Evolutionary conservation across 306 rosid species (phyloP).

Genomic region (Fagus crenata): DNA sequence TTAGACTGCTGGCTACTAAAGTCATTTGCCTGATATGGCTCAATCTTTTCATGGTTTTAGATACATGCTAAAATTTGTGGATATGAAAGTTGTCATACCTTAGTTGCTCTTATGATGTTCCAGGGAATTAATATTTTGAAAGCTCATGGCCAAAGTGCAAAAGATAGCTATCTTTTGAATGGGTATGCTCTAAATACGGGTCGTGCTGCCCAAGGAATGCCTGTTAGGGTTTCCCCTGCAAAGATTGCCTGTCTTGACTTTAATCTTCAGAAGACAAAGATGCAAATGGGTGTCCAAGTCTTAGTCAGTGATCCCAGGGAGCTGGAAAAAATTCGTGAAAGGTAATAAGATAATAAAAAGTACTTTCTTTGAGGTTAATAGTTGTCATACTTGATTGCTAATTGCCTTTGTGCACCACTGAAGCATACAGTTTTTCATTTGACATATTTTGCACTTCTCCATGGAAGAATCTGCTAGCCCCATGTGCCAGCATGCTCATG

Average conservation of each 20-base stretch:
- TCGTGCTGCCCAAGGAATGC: conserved; percentile 99
- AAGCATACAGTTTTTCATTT: not conserved
- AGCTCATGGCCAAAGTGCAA: conserved; percentile 96
- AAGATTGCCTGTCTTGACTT: conserved; percentile 93
- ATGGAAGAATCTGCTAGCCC: too few relatives aligned
- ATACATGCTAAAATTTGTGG: not conserved
- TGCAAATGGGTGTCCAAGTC: conserved; percentile 98
- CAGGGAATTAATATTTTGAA: conserved; percentile 93
- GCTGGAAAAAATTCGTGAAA: conserved; percentile 93
- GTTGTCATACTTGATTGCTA: not conserved
- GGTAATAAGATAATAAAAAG: conserved; percentile 41
- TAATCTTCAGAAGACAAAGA: conserved; percentile 98
- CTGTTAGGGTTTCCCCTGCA: conserved; percentile 87
- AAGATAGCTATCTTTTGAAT: conserved; percentile 86
- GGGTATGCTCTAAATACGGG: conserved; percentile 94
- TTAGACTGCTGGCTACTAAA: not conserved
- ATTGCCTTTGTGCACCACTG: not conserved
- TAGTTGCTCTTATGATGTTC: conserved; percentile 21
- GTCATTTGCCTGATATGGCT: not conserved
- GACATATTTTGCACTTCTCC: too few relatives aligned
- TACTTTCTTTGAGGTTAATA: not conserved
- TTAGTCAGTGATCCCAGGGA: conserved; percentile 89
- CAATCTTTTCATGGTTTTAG: not conserved
- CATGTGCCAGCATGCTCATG: too few relatives aligned
- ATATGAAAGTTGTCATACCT: not conserved